phyloP scores from a whole-genome alignment of 2,329 filamentous ascomycete species.

The Diaporthe citrichinensis region DNA sequence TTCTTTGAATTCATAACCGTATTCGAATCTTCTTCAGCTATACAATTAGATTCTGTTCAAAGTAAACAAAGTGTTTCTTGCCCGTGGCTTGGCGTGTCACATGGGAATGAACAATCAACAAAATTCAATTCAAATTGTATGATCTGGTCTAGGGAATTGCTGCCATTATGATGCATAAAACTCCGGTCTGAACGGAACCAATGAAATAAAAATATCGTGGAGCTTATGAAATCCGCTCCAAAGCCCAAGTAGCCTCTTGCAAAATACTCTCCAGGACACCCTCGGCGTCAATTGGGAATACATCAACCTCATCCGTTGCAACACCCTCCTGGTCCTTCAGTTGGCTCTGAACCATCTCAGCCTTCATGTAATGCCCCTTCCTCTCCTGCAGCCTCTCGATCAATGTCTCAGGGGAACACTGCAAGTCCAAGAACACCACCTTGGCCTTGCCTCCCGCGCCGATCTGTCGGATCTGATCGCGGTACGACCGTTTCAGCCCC shows the following conservation, averaged over 20 bases:
- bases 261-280: neutral
- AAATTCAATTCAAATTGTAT: neutral
- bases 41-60: no score
- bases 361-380: conserved; percentile 54
- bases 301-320: conserved; percentile 50
- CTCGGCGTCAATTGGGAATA: conserved; percentile 47
- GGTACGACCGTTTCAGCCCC: conserved; percentile 52
- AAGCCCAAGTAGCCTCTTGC: conserved; percentile 8
- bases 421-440: conserved; percentile 54
- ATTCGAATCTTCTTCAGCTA: no score
- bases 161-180: neutral
- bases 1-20: no score
- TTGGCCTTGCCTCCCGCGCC: conserved; percentile 29
- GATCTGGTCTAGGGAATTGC: neutral
- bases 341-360: conserved; percentile 53
- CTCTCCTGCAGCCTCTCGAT: conserved; percentile 47
- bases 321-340: conserved; percentile 50
- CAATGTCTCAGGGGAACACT: conserved; percentile 50
- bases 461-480: conserved; percentile 50
- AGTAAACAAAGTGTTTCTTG: no score
- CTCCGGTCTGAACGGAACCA: neutral
- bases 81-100: neutral
- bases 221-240: neutral
- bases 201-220: no score
- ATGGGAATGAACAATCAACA: neutral